phyloP scores from a whole-genome alignment of 169 alveolate species.

The Perkinsus olseni region DNA sequence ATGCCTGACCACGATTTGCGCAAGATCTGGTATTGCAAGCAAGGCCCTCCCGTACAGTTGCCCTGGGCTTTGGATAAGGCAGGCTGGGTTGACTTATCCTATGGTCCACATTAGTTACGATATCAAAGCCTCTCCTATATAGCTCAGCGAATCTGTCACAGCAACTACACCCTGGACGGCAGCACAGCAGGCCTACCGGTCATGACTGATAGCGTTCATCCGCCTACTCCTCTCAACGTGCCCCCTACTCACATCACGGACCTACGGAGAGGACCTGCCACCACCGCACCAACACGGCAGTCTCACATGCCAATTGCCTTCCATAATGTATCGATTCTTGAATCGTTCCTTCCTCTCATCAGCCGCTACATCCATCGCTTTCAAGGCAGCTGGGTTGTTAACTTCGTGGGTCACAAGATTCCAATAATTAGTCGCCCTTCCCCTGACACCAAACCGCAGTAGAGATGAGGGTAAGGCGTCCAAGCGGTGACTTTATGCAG shows the following conservation, averaged over 20 bases:
- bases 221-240: background rate
- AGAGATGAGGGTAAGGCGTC: background rate
- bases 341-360: background rate
- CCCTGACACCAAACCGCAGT: background rate
- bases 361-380: background rate
- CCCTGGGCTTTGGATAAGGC: background rate
- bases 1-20: background rate
- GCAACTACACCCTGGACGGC: background rate
- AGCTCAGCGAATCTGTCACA: background rate
- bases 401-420: background rate
- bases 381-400: background rate
- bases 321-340: background rate
- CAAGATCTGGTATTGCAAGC: background rate
- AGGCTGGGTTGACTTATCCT: background rate
- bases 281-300: background rate
- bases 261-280: background rate
- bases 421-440: background rate
- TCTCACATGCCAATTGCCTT: background rate
- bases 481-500: background rate
- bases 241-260: background rate
- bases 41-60: background rate
- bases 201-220: background rate
- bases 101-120: background rate
- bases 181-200: background rate
- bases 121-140: background rate